Conservation (phyloP, 345 rosid species). For the Toxicodendron radicans region DNA sequence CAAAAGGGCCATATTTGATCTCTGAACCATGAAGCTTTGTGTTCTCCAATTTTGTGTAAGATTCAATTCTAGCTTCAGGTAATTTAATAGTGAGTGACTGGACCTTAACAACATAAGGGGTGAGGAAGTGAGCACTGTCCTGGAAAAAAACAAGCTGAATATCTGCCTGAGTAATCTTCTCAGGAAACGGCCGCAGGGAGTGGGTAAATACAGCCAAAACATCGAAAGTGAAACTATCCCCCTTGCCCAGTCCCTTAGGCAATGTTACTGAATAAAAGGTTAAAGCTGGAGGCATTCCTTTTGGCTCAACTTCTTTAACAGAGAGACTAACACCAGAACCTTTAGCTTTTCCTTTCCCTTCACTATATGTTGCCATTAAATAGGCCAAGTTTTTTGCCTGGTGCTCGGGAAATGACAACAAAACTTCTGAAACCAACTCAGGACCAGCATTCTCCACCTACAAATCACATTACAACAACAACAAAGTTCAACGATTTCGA, state of each 20-base stretch:
- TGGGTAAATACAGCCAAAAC: constrained; percentile 64
- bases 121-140: constrained; percentile 73
- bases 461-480: constrained; percentile 1
- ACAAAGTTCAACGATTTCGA: neutral
- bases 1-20: constrained; percentile 87
- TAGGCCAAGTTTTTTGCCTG: constrained; percentile 69
- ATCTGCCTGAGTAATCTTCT: constrained; percentile 82
- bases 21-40: constrained; percentile 67
- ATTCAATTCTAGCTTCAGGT: constrained; percentile 73
- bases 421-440: constrained; percentile 63
- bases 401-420: constrained; percentile 66
- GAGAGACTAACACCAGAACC: constrained; percentile 45
- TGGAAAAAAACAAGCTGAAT: constrained; percentile 81
- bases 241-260: constrained; percentile 56
- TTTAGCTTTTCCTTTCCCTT: constrained; percentile 76
- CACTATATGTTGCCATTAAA: constrained; percentile 46
- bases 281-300: constrained; percentile 64
- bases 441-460: constrained; percentile 78
- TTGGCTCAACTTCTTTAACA: constrained; percentile 32
- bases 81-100: constrained; percentile 75
- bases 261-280: constrained; percentile 58
- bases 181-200: constrained; percentile 72
- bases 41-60: constrained; percentile 72
- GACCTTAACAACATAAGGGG: constrained; percentile 68
- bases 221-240: constrained; percentile 62